These are phyloP conservation scores for Kluyveromyces nonfermentans DNA, from an alignment of 805 yeast genomes.

Conservation along the genomic window DNA sequence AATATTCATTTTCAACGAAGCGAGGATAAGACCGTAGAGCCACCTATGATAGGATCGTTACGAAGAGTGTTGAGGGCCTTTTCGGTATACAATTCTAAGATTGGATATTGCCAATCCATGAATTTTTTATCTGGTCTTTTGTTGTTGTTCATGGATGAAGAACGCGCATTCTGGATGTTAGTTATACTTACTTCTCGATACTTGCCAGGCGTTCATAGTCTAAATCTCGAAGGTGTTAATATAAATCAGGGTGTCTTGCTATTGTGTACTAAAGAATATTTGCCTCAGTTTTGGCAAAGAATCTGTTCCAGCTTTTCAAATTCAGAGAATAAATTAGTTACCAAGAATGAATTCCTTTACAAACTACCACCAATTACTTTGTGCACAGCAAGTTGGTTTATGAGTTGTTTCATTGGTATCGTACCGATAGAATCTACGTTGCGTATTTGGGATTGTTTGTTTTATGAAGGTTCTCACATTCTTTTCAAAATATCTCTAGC, in stretches of 20 bases:
- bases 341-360: constrained; percentile 42
- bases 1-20: constrained; percentile 64
- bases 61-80: constrained; percentile 79
- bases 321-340: constrained; percentile 1
- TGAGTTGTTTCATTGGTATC: constrained; percentile 90
- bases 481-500: constrained; percentile 77
- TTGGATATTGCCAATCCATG: constrained; percentile 93
- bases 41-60: constrained; percentile 57
- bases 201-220: constrained; percentile 85
- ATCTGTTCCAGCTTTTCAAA: constrained; percentile 9
- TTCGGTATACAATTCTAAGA: constrained; percentile 75
- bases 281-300: constrained; percentile 68
- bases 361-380: constrained; percentile 84
- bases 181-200: constrained; percentile 79
- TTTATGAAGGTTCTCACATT: constrained; percentile 85
- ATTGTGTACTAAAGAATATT: constrained; percentile 73
- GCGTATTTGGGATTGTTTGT: constrained; percentile 89
- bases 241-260: constrained; percentile 90
- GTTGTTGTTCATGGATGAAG: constrained; percentile 80
- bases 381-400: constrained; percentile 96
- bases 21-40: constrained; percentile 35
- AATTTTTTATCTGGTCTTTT: constrained; percentile 87
- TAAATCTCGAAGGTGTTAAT: constrained; percentile 86
- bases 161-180: constrained; percentile 90
- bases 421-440: constrained; percentile 83